phyloP scores from a whole-genome alignment of 169 alveolate genomes.

The Plasmodium chabaudi region DNA sequence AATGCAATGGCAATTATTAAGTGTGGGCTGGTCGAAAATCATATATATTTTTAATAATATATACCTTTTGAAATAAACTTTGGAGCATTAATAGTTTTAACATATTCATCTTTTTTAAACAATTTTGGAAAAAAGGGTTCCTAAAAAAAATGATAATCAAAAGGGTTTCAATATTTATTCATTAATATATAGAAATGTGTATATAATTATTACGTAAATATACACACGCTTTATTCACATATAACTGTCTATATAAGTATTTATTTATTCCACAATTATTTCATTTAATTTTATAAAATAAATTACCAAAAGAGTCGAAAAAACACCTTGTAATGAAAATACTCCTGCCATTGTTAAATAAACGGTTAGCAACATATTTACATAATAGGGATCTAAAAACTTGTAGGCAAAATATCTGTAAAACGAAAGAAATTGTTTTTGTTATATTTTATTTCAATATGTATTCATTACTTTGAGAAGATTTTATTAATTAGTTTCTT shows the following conservation, averaged over 20 bases:
- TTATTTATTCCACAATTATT: too few relatives aligned
- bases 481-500: neutral
- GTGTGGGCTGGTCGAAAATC: neutral
- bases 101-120: slow-evolving; percentile 69
- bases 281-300: too few relatives aligned
- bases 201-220: too few relatives aligned
- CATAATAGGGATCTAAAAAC: slow-evolving; percentile 74
- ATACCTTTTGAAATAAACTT: slow-evolving; percentile 55
- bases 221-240: too few relatives aligned
- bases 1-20: too few relatives aligned
- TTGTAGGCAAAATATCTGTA: slow-evolving; percentile 75
- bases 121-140: slow-evolving; percentile 64
- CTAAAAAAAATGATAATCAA: slow-evolving; percentile 16
- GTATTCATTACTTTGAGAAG: neutral
- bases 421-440: neutral
- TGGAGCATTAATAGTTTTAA: slow-evolving; percentile 42
- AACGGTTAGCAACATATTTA: slow-evolving; percentile 59
- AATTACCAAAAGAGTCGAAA: slow-evolving; percentile 39
- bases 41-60: slow-evolving; percentile 3
- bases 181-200: too few relatives aligned
- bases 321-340: slow-evolving; percentile 66
- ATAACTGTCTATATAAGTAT: too few relatives aligned
- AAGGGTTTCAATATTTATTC: neutral
- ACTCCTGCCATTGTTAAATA: slow-evolving; percentile 74
- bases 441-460: slow-evolving; percentile 5